These are phyloP conservation scores for Goffeauzyma gilvescens DNA, from an alignment of 768 basidiomycete genomes.

Conservation along the genomic window DNA sequence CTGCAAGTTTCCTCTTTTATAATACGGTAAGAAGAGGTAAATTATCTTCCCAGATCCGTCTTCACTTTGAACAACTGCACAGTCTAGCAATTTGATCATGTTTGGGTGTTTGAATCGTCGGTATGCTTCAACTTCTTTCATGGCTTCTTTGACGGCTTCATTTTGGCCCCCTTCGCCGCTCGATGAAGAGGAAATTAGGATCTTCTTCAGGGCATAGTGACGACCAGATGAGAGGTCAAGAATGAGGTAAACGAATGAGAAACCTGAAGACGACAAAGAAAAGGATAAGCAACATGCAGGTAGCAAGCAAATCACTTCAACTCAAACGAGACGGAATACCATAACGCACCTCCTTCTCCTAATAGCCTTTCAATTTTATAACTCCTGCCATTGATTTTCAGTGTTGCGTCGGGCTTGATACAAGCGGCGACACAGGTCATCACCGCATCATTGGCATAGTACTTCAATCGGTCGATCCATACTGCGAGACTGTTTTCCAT, in stretches of 20 bases:
- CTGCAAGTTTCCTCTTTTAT: slow-evolving; percentile 88
- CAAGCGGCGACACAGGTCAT: slow-evolving; percentile 26
- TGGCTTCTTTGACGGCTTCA: slow-evolving; percentile 47
- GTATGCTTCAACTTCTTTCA: slow-evolving; percentile 70
- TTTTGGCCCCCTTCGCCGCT: slow-evolving; percentile 24
- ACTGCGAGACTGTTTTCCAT: slow-evolving; percentile 24
- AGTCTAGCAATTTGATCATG: slow-evolving; percentile 88
- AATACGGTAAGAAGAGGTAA: slow-evolving; percentile 85
- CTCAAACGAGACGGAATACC: too few species aligned
- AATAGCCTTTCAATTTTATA: slow-evolving; percentile 83
- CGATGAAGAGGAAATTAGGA: slow-evolving; percentile 19
- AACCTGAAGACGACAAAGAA: slow-evolving; percentile 6
- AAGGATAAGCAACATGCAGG: neutral
- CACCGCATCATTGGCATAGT: slow-evolving; percentile 29
- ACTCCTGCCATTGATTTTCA: slow-evolving; percentile 89
- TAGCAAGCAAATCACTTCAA: neutral
- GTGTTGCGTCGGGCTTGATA: slow-evolving; percentile 42
- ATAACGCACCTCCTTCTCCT: slow-evolving; percentile 82
- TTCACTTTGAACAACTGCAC: slow-evolving; percentile 67
- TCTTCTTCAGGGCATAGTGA: slow-evolving; percentile 86
- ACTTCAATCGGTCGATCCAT: slow-evolving; percentile 27
- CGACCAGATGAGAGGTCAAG: slow-evolving; percentile 39
- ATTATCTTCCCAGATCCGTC: slow-evolving; percentile 86
- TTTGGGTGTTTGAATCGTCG: slow-evolving; percentile 91
- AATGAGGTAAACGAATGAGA: slow-evolving; percentile 32